Conservation (phyloP, 352 stramenopile species). For the Globisporangium heterothallicum region DNA sequence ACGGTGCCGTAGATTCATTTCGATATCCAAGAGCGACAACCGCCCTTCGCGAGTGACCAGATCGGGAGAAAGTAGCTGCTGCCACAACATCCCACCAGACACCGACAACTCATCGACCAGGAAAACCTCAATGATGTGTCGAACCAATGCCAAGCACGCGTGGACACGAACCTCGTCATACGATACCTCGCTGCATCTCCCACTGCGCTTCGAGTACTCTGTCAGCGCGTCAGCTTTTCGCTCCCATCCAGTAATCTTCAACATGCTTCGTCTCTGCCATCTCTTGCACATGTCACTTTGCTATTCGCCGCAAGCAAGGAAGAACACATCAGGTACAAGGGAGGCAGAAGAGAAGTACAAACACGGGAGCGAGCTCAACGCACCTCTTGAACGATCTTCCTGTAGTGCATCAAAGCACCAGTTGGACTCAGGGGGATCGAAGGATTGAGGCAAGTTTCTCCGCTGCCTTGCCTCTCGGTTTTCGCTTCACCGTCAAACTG, state of each 20-base stretch:
- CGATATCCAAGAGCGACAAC: slow-evolving; percentile 43
- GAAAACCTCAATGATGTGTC: slow-evolving; percentile 56
- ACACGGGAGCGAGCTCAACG: background rate
- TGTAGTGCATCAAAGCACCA: slow-evolving; percentile 40
- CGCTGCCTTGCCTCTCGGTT: background rate
- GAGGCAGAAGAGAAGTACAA: background rate
- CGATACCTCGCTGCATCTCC: background rate
- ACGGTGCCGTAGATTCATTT: slow-evolving; percentile 49
- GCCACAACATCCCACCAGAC: slow-evolving; percentile 14
- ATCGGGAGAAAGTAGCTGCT: slow-evolving; percentile 51
- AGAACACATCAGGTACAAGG: background rate
- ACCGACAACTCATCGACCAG: slow-evolving; percentile 23
- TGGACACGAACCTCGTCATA: slow-evolving; percentile 59
- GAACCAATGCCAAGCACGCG: slow-evolving; percentile 42
- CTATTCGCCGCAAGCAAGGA: background rate
- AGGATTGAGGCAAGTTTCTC: background rate
- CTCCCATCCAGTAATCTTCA: slow-evolving; percentile 2
- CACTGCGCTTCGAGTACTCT: background rate
- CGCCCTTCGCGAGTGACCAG: slow-evolving; percentile 29
- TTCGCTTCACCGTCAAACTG: slow-evolving; percentile 7
- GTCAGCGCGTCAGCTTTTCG: background rate
- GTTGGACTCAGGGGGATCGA: slow-evolving; percentile 29
- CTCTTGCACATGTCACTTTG: slow-evolving; percentile 3
- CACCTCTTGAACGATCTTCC: slow-evolving; percentile 40
- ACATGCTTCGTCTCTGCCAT: slow-evolving; percentile 6